Evolutionary conservation across 2,329 filamentous ascomycete species (phyloP).

Genomic region (Penicillium sp.): DNA sequence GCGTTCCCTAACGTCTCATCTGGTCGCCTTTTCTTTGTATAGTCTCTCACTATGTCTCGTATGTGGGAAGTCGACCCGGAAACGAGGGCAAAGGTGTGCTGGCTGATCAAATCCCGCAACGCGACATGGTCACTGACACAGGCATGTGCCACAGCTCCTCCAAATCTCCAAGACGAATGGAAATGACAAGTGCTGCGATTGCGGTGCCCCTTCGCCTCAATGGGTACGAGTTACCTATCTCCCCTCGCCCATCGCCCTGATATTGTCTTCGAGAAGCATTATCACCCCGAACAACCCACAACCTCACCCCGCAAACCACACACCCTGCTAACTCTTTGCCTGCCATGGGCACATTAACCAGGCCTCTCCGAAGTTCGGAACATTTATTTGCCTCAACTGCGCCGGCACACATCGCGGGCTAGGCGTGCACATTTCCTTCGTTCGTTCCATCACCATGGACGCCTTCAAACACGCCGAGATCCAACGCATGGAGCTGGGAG

Average conservation of each 20-base stretch:
- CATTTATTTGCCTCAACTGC: slow-evolving; percentile 96
- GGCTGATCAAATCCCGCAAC: background rate
- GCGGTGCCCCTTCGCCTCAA: slow-evolving; percentile 88
- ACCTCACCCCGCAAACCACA: background rate
- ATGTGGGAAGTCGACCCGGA: slow-evolving; percentile 99
- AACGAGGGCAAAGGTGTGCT: slow-evolving; percentile 76
- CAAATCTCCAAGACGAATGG: slow-evolving; percentile 81
- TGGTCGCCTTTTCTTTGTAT: slow-evolving; percentile 7
- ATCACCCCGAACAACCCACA: background rate
- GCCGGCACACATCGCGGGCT: slow-evolving; percentile 89
- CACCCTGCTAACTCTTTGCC: slow-evolving; percentile 1
- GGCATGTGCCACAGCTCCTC: slow-evolving; percentile 55
- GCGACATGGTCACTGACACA: slow-evolving; percentile 9
- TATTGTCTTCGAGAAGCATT: background rate
- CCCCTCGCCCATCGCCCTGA: background rate
- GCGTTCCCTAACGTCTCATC: background rate
- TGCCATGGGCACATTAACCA: slow-evolving; percentile 22
- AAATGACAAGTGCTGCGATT: slow-evolving; percentile 90
- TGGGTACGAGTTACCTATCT: slow-evolving; percentile 56
- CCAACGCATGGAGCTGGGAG: slow-evolving; percentile 82
- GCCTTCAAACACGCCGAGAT: slow-evolving; percentile 91
- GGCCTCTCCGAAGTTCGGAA: slow-evolving; percentile 86
- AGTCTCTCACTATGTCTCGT: slow-evolving; percentile 46
- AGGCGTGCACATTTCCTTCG: slow-evolving; percentile 96
- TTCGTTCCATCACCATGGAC: slow-evolving; percentile 96